Base-by-base conservation (phyloP, 169 alveolate species). In the Plasmodium ovale region DNA sequence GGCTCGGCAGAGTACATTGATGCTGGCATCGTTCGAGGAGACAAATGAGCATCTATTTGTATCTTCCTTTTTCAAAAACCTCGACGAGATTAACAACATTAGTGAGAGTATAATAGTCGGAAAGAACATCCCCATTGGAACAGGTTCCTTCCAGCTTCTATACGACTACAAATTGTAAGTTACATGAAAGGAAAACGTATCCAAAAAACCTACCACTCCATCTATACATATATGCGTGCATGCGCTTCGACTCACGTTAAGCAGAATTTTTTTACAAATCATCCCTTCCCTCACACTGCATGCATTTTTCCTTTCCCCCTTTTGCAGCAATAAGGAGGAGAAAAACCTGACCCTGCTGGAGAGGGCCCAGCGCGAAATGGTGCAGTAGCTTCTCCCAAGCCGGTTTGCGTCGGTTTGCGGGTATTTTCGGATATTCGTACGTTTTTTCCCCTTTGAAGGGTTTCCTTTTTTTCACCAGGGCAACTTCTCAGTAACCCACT, bases 21-120 rank as follows among this genome's bases (percentile, higher is more conserved):
- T 98, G 99, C 95, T 98, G 64, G 99, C 99, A 5, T 97, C 99
- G 62, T 99, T 99, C 92, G 99, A 99, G 95, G 98, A 98, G 92
- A 99, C 99, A 14, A 98, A 97, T 60, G 99, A 99, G 65, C 98
- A 96, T 87, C 94, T 99, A 70, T 98, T 98, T 91, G 99, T 98
- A 90, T 99, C 99, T 2, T 99, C 99, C 0, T 96, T 96, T 12
- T 97, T 95, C 73, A 95, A 97, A 85, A 94, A 95, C 64, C 94
- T 89, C 19, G 99, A 97, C 87, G 97, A 96, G 25, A 96, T 97
- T 39, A 93, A 92, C 58, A 99, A 99, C 29, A 99, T 98, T 39
- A 94, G 98, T 89, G 99, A 98, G 94, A 96, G 99, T 87, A 98
- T 98, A 92, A 98, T 98, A 88, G 96, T 97, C 97, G 99, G 99